Percentiles rank a stretch among this genome's conserved stretches.
These are phyloP conservation scores for Macrophomina tecta DNA, from an alignment of 2,329 filamentous ascomycete genomes.

Conservation along the genomic window DNA sequence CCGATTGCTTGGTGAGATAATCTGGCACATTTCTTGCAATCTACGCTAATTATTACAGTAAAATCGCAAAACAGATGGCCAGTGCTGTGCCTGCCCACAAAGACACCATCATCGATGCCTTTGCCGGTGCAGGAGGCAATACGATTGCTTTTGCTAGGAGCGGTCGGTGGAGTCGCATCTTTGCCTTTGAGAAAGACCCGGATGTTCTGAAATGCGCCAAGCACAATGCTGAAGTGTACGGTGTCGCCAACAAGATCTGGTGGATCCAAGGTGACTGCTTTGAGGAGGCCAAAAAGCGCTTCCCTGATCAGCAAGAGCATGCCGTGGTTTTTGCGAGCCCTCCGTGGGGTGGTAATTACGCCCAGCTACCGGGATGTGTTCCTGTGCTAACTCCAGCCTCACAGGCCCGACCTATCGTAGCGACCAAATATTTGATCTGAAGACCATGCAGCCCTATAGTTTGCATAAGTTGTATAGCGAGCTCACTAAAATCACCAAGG, in stretches of 20 bases:
- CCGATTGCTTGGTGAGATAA: conserved; percentile 76
- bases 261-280: conserved; percentile 92
- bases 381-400: conserved; percentile 11
- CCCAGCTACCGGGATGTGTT: conserved; percentile 8
- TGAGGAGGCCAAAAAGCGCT: conserved; percentile 64
- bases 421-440: conserved; percentile 79
- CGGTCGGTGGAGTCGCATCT: conserved; percentile 78
- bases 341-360: conserved; percentile 70
- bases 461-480: conserved; percentile 51
- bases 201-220: conserved; percentile 86
- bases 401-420: conserved; percentile 67
- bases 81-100: conserved; percentile 61
- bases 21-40: background rate
- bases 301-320: conserved; percentile 51
- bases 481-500: conserved; percentile 48
- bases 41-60: conserved; percentile 51
- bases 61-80: conserved; percentile 76
- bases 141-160: conserved; percentile 90
- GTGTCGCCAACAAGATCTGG: conserved; percentile 76
- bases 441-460: conserved; percentile 88
- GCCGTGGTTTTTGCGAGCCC: conserved; percentile 73
- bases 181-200: conserved; percentile 85
- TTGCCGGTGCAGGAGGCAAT: conserved; percentile 92
- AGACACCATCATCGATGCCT: conserved; percentile 80
- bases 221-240: conserved; percentile 87